Evolutionary conservation across 495 filamentous ascomycete species (phyloP), one percentile per base, ranked within the genome.

Genomic region (Rostrohypoxylon terebratum): DNA sequence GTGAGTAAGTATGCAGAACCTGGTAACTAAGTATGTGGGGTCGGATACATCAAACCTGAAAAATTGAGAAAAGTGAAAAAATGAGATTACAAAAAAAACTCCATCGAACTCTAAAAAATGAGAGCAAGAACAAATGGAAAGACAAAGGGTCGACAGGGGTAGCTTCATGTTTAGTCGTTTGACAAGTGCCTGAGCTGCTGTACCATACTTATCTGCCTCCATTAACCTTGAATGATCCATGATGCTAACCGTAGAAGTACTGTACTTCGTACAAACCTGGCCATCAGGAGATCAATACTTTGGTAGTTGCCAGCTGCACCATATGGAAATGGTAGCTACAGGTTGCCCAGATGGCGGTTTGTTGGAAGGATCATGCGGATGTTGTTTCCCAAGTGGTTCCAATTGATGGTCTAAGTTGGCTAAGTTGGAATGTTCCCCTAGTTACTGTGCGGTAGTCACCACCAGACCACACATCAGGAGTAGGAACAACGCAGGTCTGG

Each of bases 381-480:
- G 20, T 20, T 50, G 40, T 44, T 16, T 16, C 58, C 66, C 47
- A 68, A 40, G 66, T 68, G 66, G 66, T 59, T 57, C 66, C 66
- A 68, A 54, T 68, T 68, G 65, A 68, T 44, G 18, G 23, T 36
- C 14, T n/a, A n/a, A 53, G 4, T n/a, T 53, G 23, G 18, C n/a
- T n/a, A n/a, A 28, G 4, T n/a, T 53, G 23, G 18, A 8, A 69
- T 28, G 28, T 33, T 68, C 7, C 48, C 59, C 38, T 14, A 14
- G 38, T 14, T 42, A 42, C 34, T 38, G 38, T 42, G 14, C 11
- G 38, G 38, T 42, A 42, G 50, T 47, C 61, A 68, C 55, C 50
- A 38, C 59, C 63, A 38, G 13, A 68, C 55, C 50, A 38, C 59
- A 51, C 20, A 18, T 18, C n/a, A 59, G 13, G 18, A 10, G 31